Conservation (phyloP, 2,329 filamentous ascomycete genomes). For the Macrophomina tecta region DNA sequence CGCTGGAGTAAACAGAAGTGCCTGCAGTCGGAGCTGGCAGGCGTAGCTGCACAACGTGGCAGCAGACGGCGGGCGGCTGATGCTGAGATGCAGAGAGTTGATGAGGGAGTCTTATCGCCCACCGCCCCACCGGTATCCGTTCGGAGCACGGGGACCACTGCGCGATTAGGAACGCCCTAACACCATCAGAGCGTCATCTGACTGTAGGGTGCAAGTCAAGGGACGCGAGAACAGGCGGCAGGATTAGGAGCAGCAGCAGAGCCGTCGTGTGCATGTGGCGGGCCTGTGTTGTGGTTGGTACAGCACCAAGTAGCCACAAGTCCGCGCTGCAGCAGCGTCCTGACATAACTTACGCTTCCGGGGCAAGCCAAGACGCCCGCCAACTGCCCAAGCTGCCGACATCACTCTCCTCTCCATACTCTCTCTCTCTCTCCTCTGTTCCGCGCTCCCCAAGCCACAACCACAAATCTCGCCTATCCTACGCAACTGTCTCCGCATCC, state of each 20-base stretch:
- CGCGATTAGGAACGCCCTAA: constrained; percentile 21
- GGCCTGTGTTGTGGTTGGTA: background rate
- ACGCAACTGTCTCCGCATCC: constrained; percentile 11
- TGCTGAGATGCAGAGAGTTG: constrained; percentile 14
- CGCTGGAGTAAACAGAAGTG: background rate
- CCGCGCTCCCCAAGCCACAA: constrained; percentile 12
- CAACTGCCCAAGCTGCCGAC: constrained; percentile 28
- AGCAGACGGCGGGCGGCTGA: constrained; percentile 14
- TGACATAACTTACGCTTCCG: constrained; percentile 24
- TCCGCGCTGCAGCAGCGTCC: constrained; percentile 16
- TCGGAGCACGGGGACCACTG: constrained; percentile 22
- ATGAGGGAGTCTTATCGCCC: constrained; percentile 13
- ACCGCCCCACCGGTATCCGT: constrained; percentile 17
- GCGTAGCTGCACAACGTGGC: constrained; percentile 3
- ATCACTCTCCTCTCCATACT: constrained; percentile 24
- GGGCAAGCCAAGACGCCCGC: constrained; percentile 26
- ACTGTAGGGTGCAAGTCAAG: background rate
- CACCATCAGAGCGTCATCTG: constrained; percentile 21
- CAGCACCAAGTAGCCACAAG: no score
- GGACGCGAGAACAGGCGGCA: background rate
- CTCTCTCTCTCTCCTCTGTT: constrained; percentile 8
- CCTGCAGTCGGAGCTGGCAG: background rate
- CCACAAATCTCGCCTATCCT: constrained; percentile 14
- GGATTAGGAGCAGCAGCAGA: background rate
- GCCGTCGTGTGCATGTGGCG: background rate